Evolutionary conservation across 2,329 filamentous ascomycete genomes (phyloP).

Genomic region (Thelonectria rubi): DNA sequence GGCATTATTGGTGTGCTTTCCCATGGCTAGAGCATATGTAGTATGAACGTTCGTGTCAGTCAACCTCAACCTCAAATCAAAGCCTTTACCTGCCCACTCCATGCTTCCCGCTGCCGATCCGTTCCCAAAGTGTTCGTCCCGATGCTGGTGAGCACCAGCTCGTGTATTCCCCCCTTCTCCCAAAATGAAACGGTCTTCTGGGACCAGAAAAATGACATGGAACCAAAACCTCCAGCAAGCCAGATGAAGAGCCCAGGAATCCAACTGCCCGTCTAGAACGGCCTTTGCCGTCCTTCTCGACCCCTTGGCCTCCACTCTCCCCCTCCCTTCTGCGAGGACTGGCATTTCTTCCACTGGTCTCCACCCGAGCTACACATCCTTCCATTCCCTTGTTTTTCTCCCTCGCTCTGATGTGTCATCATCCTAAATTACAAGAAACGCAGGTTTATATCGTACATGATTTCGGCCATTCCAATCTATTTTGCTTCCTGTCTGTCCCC

Average conservation of each 20-base stretch:
- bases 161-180: constrained; percentile 22
- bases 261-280: constrained; percentile 36
- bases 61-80: constrained; percentile 7
- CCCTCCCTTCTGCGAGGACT: background rate
- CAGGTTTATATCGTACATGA: constrained; percentile 42
- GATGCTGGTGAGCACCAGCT: constrained; percentile 26
- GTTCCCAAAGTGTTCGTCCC: constrained; percentile 21
- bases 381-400: constrained; percentile 7
- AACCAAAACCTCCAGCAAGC: constrained; percentile 27
- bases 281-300: constrained; percentile 18
- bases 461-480: constrained; percentile 1
- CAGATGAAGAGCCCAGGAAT: constrained; percentile 32
- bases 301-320: background rate
- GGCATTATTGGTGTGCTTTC: constrained; percentile 28
- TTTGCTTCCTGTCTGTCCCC: background rate
- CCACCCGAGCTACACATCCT: constrained; percentile 25
- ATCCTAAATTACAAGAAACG: constrained; percentile 39
- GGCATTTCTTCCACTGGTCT: constrained; percentile 16
- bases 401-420: constrained; percentile 23
- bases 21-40: constrained; percentile 24
- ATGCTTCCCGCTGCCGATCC: constrained; percentile 18
- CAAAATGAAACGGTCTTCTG: constrained; percentile 16
- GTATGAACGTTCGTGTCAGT: constrained; percentile 23
- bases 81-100: constrained; percentile 13
- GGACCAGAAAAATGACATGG: constrained; percentile 29